These are phyloP conservation scores for Tremella fuciformis DNA, from an alignment of 768 basidiomycete genomes.

Conservation along the genomic window DNA sequence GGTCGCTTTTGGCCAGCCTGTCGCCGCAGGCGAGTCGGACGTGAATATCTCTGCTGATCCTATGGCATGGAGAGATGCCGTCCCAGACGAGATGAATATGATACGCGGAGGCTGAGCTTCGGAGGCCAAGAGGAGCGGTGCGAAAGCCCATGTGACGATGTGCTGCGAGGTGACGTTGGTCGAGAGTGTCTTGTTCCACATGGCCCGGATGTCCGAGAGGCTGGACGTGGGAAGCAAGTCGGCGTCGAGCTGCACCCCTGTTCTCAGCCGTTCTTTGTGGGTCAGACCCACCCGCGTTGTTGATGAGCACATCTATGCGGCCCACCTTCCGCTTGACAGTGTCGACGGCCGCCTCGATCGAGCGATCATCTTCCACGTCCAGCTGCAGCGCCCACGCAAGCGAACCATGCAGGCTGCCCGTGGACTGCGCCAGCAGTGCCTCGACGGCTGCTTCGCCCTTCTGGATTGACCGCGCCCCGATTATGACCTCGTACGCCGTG, in stretches of 20 bases:
- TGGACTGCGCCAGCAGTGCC: not conserved
- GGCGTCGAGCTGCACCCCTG: slow-evolving; percentile 2
- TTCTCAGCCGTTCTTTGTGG: no score
- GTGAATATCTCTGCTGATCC: not conserved
- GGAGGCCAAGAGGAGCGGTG: slow-evolving; percentile 25
- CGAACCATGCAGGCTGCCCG: not conserved
- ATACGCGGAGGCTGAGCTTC: slow-evolving; percentile 7
- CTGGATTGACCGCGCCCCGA: not conserved
- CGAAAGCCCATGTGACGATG: slow-evolving; percentile 24
- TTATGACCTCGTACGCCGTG: not conserved
- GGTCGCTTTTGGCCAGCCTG: slow-evolving; percentile 23
- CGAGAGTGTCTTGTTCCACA: slow-evolving; percentile 13
- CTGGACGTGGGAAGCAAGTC: not conserved
- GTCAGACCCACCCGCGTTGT: slow-evolving; percentile 1
- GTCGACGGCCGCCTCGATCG: not conserved
- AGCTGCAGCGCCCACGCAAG: not conserved
- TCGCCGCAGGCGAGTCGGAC: slow-evolving; percentile 3
- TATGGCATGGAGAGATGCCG: slow-evolving; percentile 7
- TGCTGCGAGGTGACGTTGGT: slow-evolving; percentile 20
- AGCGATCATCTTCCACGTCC: not conserved
- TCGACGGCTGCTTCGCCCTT: not conserved
- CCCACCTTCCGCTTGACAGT: slow-evolving; percentile 3
- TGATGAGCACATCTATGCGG: not conserved
- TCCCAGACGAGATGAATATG: slow-evolving; percentile 25
- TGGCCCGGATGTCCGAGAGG: slow-evolving; percentile 3